phyloP scores from a whole-genome alignment of 495 filamentous ascomycete species.

The Xylaria scruposa region DNA sequence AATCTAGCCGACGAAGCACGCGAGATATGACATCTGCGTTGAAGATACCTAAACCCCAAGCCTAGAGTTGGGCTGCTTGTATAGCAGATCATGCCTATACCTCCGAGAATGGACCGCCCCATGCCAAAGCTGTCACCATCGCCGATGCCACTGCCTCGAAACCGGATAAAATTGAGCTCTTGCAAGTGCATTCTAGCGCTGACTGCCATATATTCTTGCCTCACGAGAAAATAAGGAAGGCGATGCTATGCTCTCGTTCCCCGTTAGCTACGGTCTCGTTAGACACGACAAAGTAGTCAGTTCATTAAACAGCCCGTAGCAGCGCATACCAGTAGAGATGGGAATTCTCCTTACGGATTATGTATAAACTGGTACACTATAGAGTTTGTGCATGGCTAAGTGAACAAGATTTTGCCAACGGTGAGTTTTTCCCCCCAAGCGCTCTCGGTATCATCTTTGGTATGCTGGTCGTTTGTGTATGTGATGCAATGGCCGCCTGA shows the following conservation, averaged over 20 bases:
- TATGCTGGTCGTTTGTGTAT: conserved; percentile 4
- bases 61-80: neutral
- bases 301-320: neutral
- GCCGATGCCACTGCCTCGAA: neutral
- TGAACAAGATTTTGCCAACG: neutral
- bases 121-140: neutral
- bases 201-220: neutral
- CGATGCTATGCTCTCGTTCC: neutral
- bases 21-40: neutral
- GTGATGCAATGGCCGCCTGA: conserved; percentile 27
- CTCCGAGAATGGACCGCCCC: neutral
- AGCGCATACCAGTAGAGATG: neutral
- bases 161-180: neutral
- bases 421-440: neutral
- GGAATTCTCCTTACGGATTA: conserved; percentile 3
- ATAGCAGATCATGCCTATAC: neutral
- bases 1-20: neutral
- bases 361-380: conserved; percentile 7
- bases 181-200: neutral
- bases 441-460: neutral
- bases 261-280: neutral
- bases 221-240: neutral
- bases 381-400: neutral
- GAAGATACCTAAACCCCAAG: neutral
- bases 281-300: neutral